Evolutionary conservation across 768 basidiomycete genomes (phyloP), one percentile per base, ranked within the genome.

Genomic region (Suillus plorans): DNA sequence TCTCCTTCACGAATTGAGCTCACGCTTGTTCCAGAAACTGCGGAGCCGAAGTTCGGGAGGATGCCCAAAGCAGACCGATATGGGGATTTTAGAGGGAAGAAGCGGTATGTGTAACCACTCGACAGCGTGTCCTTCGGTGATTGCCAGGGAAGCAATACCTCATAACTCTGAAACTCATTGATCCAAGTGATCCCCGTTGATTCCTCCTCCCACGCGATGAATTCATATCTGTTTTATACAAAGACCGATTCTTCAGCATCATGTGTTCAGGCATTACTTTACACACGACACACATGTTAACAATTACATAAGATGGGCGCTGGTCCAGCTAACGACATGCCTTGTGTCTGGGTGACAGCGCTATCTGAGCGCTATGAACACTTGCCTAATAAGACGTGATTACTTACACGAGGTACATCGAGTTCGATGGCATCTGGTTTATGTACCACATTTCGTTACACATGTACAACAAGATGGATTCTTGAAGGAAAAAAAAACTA

Each of bases 51-150:
- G 47, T 76, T 71, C 58, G 73, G 75, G 8, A 72, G 55, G 28
- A 69, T 68, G 56, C 75, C 73, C 10, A 78, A 73, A 62, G 69
- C 69, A 18, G 75, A 77, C 42, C 67, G 70, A 64, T 76, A 76
- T 64, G 74, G 68, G 2, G 69, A 69, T 42, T 68, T 73, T 20
- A 70, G 69, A 52, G 72, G 70, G 59, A 76, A 72, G 68, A 76
- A 64, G 60, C 72, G 74, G 28, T 75, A 75, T 59, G 66, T 75
- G 61, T 57, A 36, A 45, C 6, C 20, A 55, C 34, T 55, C 12
- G 53, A 13, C 53, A 34, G 53, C 34, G 20, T 53, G 18, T 55
- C 53, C 20, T 13, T 36, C 53, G 53, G 53, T 34, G 53, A 55
- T 55, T 55, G 20, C 36, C 31, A 36, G 5, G 53, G 53, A 55